Evolutionary conservation across 2,329 filamentous ascomycete genomes (phyloP).

Genomic region (Xenoacremonium recifei): DNA sequence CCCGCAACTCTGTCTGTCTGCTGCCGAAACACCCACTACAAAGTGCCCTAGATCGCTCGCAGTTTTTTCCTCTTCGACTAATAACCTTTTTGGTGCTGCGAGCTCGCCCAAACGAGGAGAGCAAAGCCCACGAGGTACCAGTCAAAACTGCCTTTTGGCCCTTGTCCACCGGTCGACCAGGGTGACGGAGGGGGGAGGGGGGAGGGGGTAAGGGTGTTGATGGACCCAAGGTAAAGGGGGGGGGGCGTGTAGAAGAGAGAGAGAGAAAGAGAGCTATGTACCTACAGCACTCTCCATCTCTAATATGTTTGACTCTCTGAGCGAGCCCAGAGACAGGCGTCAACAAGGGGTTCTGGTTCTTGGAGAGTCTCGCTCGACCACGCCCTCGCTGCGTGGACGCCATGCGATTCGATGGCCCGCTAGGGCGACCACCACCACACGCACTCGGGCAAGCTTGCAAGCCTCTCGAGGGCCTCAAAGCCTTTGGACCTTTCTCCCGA

Average conservation of each 20-base stretch:
- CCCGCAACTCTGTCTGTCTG: conserved; percentile 11
- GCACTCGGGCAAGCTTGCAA: no score
- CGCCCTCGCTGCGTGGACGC: conserved; percentile 14
- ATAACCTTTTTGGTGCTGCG: no score
- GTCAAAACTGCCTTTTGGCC: background rate
- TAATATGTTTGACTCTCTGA: background rate
- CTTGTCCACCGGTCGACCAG: conserved; percentile 1
- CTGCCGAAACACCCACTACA: no score
- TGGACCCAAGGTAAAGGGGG: background rate
- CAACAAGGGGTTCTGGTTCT: conserved; percentile 19
- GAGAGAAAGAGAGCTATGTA: background rate
- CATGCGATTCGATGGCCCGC: conserved; percentile 23
- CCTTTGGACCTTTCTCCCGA: conserved; percentile 22
- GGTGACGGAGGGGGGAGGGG: conserved; percentile 1
- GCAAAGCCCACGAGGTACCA: background rate
- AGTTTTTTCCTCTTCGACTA: no score
- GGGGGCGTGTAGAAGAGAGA: background rate
- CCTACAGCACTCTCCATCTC: no score
- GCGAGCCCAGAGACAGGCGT: conserved; percentile 3
- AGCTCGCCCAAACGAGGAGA: conserved; percentile 1
- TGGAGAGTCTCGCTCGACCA: conserved; percentile 20
- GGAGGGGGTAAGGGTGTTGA: conserved; percentile 1
- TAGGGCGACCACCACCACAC: conserved; percentile 14
- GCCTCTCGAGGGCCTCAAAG: no score
- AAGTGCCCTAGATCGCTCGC: no score